Evolutionary conservation across 441 rosid genomes (phyloP), one percentile per base, ranked within the genome.

Genomic region (Syzygium malaccense): DNA sequence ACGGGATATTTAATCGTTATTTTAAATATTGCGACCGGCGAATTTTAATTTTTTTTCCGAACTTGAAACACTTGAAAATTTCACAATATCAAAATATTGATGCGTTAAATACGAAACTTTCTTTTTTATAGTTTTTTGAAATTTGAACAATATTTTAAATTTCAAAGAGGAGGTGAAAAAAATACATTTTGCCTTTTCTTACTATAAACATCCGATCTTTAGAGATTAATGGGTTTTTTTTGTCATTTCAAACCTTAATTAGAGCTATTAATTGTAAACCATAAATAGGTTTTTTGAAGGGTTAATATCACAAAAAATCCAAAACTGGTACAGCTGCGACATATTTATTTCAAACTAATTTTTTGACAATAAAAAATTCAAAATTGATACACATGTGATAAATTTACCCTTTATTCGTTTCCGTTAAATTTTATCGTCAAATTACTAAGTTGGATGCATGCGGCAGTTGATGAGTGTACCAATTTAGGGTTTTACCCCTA

Each of bases 21-120:
- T 0, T 33, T 0, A 8, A 66, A 32, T 66, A 32, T 66, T 66
- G 0, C 7, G 2, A 66, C 33, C 0, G 45, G 2, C 13, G 0
- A 66, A 8, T 66, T 68, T 32, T 18, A 25, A 9, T 33, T 33
- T 5, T 11, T 11, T 32, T 66, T 2, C 7, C 8, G 0, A 8
- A 32, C 26, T 68, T 6, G 5, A 37, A 37, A 11, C 51, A 37
- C 14, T 41, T 12, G 49, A 41, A 25, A 37, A 4, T 75, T 71
- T 23, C 9, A 12, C 8, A 23, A 75, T 23, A 30, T 64, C 12
- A 3, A 23, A 37, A 71, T 71, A 4, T 71, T 3, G 51, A 11
- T 8, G 0, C 0, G 28, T 37, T 15, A 37, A 71, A 10, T 2
- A 71, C 4, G 11, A 33, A 1, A 68, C 14, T 14, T 33, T 68